Base-by-base conservation (phyloP, 78 protist species). In the Chrysochromulina parva region DNA sequence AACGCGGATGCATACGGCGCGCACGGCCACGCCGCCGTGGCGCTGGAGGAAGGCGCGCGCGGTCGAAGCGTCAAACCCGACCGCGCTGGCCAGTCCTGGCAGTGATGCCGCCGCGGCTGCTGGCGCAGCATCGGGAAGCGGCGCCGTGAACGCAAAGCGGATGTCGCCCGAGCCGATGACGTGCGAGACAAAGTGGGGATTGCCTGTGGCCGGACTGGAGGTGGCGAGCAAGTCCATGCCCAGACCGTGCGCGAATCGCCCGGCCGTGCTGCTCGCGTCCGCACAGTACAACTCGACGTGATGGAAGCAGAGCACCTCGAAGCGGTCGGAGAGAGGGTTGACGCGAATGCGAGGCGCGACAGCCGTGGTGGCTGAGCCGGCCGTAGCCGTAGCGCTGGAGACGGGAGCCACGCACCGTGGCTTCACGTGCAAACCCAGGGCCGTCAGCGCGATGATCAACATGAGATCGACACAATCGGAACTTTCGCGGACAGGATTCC, bases 251-350 rank as follows among this genome's bases (percentile, higher is more conserved):
- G 60, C 1, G 24, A 9, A 85, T 73, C 74, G 89, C 19, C 38
- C 53, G 55, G 89, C 89, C 28, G 55, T 11, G 57, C 20, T 28
- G 20, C 4, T 3, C 17, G 89, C 89, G 89, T 85, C 89, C 53
- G 38, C 71, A 74, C 89, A 85, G 76, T 7, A 13, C 55, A 85
- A 26, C 76, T 85, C 89, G 58, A 85, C 52, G 11, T 85, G 89
- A 28, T 85, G 71, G 55, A 85, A 85, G 53, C 11, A 57, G 24
- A 1, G 2, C 47, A 85, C 14, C 5, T 38, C 57, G 58, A 85
- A 85, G 53, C 89, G 89, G 73, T 85, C 89, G 57, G 89, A 14
- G 48, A 60, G 3, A 9, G 89, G 89, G 74, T 85, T 85, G 13
- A 14, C 4, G 53, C 89, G 89, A 3, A 47, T 38, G 38, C 38